phyloP scores from a whole-genome alignment of 257 asterid genomes.

The Nemophila menziesii region DNA sequence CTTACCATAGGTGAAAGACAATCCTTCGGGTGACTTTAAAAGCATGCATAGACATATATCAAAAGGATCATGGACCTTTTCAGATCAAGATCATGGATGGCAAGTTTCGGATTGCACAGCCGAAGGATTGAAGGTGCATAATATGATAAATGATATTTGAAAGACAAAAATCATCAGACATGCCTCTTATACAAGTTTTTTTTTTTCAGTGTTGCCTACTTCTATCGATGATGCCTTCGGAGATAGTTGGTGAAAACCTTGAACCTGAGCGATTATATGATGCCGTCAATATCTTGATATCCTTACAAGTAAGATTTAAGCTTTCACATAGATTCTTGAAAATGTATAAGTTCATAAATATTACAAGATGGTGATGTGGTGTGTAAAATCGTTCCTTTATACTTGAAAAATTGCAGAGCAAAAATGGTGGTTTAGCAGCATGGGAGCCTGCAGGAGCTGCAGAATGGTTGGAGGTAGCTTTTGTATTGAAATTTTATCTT shows the following conservation, averaged over 20 bases:
- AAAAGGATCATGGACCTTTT: slow-evolving; percentile 85
- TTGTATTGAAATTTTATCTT: no score
- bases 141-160: neutral
- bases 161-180: neutral
- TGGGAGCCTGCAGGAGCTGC: slow-evolving; percentile 90
- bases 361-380: no score
- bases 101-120: slow-evolving; percentile 82
- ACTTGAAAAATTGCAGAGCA: slow-evolving; percentile 31
- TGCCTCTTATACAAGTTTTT: neutral
- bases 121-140: slow-evolving; percentile 56
- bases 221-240: slow-evolving; percentile 4
- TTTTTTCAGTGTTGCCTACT: slow-evolving; percentile 7
- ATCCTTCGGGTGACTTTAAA: slow-evolving; percentile 64
- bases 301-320: neutral
- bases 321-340: neutral
- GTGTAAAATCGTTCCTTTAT: no score
- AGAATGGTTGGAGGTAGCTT: slow-evolving; percentile 59
- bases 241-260: slow-evolving; percentile 8
- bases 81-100: slow-evolving; percentile 90
- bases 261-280: slow-evolving; percentile 3
- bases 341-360: no score
- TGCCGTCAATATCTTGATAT: slow-evolving; percentile 9
- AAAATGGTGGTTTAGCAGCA: slow-evolving; percentile 73
- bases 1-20: slow-evolving; percentile 43
- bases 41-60: slow-evolving; percentile 64